These are phyloP conservation scores for Bassia scoparia DNA, from an alignment of 148 eudicot genomes.

Conservation along the genomic window DNA sequence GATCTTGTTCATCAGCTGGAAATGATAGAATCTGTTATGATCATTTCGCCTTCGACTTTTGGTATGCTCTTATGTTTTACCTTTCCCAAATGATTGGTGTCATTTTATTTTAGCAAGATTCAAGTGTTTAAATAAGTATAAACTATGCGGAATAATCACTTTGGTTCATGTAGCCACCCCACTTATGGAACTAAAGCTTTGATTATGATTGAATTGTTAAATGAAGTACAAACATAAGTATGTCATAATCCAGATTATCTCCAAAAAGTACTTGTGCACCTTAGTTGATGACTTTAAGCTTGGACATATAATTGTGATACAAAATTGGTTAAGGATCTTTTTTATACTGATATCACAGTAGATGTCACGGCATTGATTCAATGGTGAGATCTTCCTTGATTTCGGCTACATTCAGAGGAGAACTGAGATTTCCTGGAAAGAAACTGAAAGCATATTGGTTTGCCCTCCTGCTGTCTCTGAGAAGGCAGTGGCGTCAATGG, in stretches of 20 bases:
- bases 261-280: neutral
- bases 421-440: slow-evolving; percentile 84
- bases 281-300: neutral
- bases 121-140: too few relatives aligned
- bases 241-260: too few relatives aligned
- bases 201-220: too few relatives aligned
- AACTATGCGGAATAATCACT: too few relatives aligned
- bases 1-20: slow-evolving; percentile 65
- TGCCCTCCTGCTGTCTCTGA: slow-evolving; percentile 52
- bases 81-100: neutral
- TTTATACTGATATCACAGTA: slow-evolving; percentile 31
- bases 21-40: slow-evolving; percentile 67
- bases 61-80: slow-evolving; percentile 38
- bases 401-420: slow-evolving; percentile 75
- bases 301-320: too few relatives aligned
- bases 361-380: slow-evolving; percentile 81
- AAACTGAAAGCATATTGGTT: slow-evolving; percentile 94
- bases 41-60: slow-evolving; percentile 88
- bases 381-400: slow-evolving; percentile 64
- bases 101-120: neutral
- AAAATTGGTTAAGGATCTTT: neutral
- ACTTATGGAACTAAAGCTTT: too few relatives aligned
- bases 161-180: neutral
- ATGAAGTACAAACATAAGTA: too few relatives aligned
- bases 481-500: slow-evolving; percentile 66